Base-by-base conservation (phyloP, 2,329 filamentous ascomycete species). In the Colletotrichum tofieldiae region DNA sequence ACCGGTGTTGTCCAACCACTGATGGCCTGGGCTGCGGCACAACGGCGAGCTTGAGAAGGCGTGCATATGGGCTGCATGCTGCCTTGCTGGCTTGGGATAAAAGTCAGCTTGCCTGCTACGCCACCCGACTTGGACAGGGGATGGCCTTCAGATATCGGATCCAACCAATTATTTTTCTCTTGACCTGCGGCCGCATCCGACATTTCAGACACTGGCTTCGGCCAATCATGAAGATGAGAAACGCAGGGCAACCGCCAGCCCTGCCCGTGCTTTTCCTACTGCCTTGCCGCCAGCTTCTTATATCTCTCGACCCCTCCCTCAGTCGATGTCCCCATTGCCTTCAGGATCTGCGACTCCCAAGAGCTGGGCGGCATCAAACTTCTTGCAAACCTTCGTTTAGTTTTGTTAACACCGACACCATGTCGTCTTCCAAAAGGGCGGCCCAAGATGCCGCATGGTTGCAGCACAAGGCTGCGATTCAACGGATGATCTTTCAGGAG, bases 151-250 rank as follows among this genome's bases (percentile, higher is more conserved):
- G 47, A 67, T 54, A 47, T 5, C 29, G 65, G 47, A 39, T 16
- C 35, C 16, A 29, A 4, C 58, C 65, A 67, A 55, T 61, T 14
- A 18, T 18, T 5, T 7, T 29, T 0, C 7, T 5, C 9, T 26
- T 20, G 5, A 14, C 9, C 12, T 18, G 7, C 64, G 23, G 45
- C 49, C 51, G 16, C 51, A 41, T 6, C 20, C 3, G 1, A 8
- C 5, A 16, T 52, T 58, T 51, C 58, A 67, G 49, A 58, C 32
- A 67, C 52, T 23, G 68, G 49, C 5, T 16, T 39, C n/a, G 9
- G 12, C 68, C 41, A 71, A 71, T 62, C 23, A 61, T 23, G 9
- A 20, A 9, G 1, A 49, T 14, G n/a, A 8, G n/a, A 6, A n/a
- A 20, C 11, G 7, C 8, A 45, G 16, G 39, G 29, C 14, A 8